Evolutionary conservation across 2,329 filamentous ascomycete genomes (phyloP), one percentile per base, ranked within the genome.

Genomic region (Botrytis fabae): DNA sequence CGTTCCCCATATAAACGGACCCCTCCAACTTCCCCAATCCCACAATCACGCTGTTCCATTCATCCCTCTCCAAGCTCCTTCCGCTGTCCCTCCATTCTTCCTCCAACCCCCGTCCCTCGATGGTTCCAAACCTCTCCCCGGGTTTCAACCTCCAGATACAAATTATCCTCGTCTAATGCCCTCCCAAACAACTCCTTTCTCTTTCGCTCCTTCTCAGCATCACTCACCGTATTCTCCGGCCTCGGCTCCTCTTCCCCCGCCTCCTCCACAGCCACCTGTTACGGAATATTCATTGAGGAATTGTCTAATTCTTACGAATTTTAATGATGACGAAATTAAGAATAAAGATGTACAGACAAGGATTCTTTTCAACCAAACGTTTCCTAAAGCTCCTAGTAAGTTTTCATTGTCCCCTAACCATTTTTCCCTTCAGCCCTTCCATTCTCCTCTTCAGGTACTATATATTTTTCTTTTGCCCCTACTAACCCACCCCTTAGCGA

Each of bases 291-390:
- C 86, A 16, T 86, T 86, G 28, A 85, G 88, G 44, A 87, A 87
- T 70, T 83, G 90, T 16, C 83, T 90, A 9, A 87, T 89, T 70
- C 84, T 93, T 18, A 84, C 88, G 77, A 85, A 86, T 66, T 88
- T 90, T 78, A 85, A 88, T 71, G 82, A 86, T 73, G 76, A 82
- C 70, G 81, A 83, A 62, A 78, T 83, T 63, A 85, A 86, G 76
- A 85, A 87, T 69, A 86, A 86, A 73, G 85, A 88, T 70, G 83
- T 85, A 62, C 85, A 89, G 74, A 86, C 85, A 61, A 86, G 85
- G 75, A 85, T 90, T 57, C 85, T 90, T 70, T 87, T 90, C 77
- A 86, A 86, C 74, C 82, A 84, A 74, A 87, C 85, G 18, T 81
- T 81, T 66, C 79, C 80, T 32, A 85, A 85, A 77, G 81, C 83